Percentiles rank a stretch among this genome's conserved stretches.
phyloP scores from a whole-genome alignment of 306 rosid species.

The Canavalia gladiata region DNA sequence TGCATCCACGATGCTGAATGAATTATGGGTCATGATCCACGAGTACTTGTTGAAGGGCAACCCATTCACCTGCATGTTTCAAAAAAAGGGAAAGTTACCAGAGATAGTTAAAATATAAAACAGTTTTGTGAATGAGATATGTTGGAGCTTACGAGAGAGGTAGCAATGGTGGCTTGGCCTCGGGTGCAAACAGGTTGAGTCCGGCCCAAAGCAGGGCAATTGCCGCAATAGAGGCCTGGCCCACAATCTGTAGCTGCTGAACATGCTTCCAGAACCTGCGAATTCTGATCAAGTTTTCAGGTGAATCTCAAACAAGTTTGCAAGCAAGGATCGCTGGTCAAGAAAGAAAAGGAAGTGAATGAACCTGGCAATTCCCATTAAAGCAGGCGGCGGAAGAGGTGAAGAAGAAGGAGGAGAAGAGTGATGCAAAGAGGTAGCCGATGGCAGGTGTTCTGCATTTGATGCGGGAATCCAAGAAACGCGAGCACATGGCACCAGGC shows the following conservation, averaged over 20 bases:
- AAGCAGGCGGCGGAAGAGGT: conserved; percentile 67
- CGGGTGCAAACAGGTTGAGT: conserved; percentile 77
- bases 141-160: conserved; percentile 67
- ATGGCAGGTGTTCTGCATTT: conserved; percentile 51
- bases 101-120: background rate
- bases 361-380: conserved; percentile 82
- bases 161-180: conserved; percentile 74
- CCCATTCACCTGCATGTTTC: conserved; percentile 66
- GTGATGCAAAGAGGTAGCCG: conserved; percentile 49
- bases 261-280: conserved; percentile 84
- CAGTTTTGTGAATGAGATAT: background rate
- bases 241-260: conserved; percentile 76
- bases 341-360: conserved; percentile 40
- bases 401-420: conserved; percentile 52
- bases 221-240: conserved; percentile 84
- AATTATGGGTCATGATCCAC: conserved; percentile 92
- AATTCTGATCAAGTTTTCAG: conserved; percentile 11
- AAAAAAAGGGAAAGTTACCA: conserved; percentile 16
- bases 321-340: conserved; percentile 2
- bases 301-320: conserved; percentile 37
- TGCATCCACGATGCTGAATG: conserved; percentile 90
- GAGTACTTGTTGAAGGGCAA: conserved; percentile 93
- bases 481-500: conserved; percentile 60
- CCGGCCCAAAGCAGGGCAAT: conserved; percentile 81
- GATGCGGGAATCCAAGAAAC: conserved; percentile 48